Evolutionary conservation across 164 flowering plant species (phyloP).

Genomic region (Litsea cubeba): DNA sequence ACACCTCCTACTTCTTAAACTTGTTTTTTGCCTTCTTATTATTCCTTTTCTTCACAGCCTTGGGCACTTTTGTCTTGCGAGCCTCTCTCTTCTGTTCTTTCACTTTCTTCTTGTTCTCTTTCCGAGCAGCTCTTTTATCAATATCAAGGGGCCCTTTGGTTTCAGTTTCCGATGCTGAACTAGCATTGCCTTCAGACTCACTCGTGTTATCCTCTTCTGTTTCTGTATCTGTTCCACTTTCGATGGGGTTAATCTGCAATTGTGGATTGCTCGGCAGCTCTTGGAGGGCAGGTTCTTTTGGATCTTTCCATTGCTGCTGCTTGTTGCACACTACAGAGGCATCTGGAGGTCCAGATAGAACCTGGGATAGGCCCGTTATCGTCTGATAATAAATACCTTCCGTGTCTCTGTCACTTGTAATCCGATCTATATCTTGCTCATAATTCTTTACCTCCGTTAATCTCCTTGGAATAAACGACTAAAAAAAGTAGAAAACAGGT

Average conservation of each 20-base stretch:
- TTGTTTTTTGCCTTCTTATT: constrained; percentile 76
- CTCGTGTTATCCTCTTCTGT: constrained; percentile 38
- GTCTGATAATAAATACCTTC: constrained; percentile 74
- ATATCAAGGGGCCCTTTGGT: constrained; percentile 37
- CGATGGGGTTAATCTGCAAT: constrained; percentile 11
- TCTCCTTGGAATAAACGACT: constrained; percentile 87
- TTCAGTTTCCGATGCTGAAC: constrained; percentile 25
- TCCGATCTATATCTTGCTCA: constrained; percentile 66
- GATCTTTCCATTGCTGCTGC: constrained; percentile 15
- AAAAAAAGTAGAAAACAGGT: neutral
- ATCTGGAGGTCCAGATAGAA: constrained; percentile 34
- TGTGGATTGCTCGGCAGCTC: constrained; percentile 12
- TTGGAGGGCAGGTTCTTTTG: constrained; percentile 4
- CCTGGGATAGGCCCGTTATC: constrained; percentile 73
- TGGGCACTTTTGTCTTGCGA: constrained; percentile 77
- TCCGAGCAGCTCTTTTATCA: constrained; percentile 78
- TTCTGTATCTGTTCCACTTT: constrained; percentile 33
- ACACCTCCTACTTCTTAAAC: constrained; percentile 34
- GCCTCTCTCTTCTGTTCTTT: constrained; percentile 97
- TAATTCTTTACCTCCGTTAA: constrained; percentile 66
- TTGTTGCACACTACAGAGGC: constrained; percentile 14
- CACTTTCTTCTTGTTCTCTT: constrained; percentile 92
- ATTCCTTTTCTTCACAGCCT: constrained; percentile 86
- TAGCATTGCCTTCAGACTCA: constrained; percentile 31
- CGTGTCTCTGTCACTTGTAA: constrained; percentile 74